Conservation (phyloP, 2,329 filamentous ascomycete genomes). For the Aureobasidium sp. region DNA sequence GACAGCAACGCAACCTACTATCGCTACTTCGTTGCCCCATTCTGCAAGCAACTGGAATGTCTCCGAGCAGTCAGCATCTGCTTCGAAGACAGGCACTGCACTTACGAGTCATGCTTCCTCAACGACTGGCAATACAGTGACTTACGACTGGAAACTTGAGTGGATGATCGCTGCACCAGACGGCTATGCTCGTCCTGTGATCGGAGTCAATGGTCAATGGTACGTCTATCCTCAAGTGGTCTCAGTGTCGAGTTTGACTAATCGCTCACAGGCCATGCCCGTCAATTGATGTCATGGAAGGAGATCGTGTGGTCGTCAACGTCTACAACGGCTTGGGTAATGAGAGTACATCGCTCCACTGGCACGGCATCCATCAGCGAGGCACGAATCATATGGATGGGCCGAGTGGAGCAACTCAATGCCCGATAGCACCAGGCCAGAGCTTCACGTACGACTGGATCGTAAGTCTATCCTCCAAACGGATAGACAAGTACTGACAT, state of each 20-base stretch:
- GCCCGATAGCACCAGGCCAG: constrained; percentile 55
- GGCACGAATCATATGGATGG: constrained; percentile 71
- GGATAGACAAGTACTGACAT: constrained; percentile 27
- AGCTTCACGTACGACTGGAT: constrained; percentile 63
- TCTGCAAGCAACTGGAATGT: background rate
- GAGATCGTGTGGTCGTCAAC: constrained; percentile 63
- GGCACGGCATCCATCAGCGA: constrained; percentile 71
- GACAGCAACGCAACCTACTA: too few species aligned
- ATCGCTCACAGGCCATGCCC: constrained; percentile 49
- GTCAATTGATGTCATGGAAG: constrained; percentile 63
- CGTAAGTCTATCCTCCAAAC: constrained; percentile 28
- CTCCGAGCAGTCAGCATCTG: background rate
- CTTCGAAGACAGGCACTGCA: background rate
- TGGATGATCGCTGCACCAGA: constrained; percentile 52
- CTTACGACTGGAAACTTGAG: constrained; percentile 46
- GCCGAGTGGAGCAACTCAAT: constrained; percentile 59
- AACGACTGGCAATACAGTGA: constrained; percentile 31
- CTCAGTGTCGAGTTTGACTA: background rate
- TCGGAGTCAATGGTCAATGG: constrained; percentile 66
- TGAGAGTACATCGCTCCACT: constrained; percentile 61
- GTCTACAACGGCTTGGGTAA: constrained; percentile 61
- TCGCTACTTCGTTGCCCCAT: background rate
- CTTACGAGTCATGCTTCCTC: background rate
- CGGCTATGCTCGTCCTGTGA: constrained; percentile 42
- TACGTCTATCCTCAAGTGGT: background rate